Evolutionary conservation across 306 rosid species (phyloP), one percentile per base, ranked within the genome.

Genomic region (Cucurbita ficifolia): DNA sequence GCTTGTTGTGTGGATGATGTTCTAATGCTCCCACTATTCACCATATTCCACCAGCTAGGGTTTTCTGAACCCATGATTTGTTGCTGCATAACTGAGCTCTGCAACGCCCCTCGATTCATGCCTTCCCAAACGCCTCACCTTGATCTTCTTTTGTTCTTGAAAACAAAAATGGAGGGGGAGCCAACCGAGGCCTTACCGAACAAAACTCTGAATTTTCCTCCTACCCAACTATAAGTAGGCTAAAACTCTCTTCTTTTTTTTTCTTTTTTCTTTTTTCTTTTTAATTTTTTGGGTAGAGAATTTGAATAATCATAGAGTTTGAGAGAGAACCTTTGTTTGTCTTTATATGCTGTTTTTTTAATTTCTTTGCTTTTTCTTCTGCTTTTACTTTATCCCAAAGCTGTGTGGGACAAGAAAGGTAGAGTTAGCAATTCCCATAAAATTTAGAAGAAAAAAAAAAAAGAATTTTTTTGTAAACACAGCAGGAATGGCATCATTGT

Each of bases 41-140:
- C 91, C 85, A 87, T 81, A 80, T 82, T 88, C 99, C 97, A 95
- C 96, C 91, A 89, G 60, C 82, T 95, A 84, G 99, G 91, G 90
- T 91, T 91, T 58, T 92, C 92, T 65, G 93, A 82, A 51, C 76
- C 81, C 89, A 87, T 90, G 86, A 95, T 91, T 80, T 89, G 96
- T 81, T 95, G 99, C 88, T 95, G 99, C 88, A 88, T 91, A 55
- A 92, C 92, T 36, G 96, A 87, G 82, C 96, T 91, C 49, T 95
- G 96, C 59, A 85, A 80, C 36, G 82, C 83, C 67, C 88, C 87
- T 89, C 90, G 86, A 88, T 95, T 91, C 99, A 91, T 93, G 16
- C 10, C 42, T 46, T 42, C 0, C 46, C 48, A 0, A 35, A 7
- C 14, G 80, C 16, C 56, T 76, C 67, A 39, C 8, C 80, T 57